Evolutionary conservation across 2,329 filamentous ascomycete species (phyloP).

Genomic region (Clonostachys solani): DNA sequence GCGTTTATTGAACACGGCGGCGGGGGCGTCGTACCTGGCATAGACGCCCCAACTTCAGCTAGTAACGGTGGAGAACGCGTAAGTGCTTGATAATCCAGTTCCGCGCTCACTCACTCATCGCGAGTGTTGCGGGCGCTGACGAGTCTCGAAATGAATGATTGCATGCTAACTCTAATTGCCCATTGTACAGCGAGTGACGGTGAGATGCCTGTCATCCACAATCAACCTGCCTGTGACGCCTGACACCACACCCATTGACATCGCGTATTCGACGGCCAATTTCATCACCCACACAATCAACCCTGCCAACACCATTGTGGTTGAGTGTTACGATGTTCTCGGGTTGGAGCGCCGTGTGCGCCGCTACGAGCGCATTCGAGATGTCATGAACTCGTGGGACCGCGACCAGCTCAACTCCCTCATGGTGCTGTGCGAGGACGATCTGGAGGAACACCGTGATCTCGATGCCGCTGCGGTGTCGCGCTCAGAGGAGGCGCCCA

Average conservation of each 20-base stretch:
- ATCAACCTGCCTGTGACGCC: slow-evolving; percentile 69
- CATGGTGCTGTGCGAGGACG: slow-evolving; percentile 57
- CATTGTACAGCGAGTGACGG: slow-evolving; percentile 54
- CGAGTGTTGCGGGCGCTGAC: no score
- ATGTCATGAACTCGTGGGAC: slow-evolving; percentile 93
- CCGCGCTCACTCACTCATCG: no score
- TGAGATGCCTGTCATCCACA: slow-evolving; percentile 67
- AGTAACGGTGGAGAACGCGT: slow-evolving; percentile 77
- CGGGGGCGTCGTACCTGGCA: slow-evolving; percentile 42
- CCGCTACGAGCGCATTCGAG: slow-evolving; percentile 79
- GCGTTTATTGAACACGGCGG: slow-evolving; percentile 38
- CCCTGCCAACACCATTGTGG: slow-evolving; percentile 61
- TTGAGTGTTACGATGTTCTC: slow-evolving; percentile 72
- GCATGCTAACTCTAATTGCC: slow-evolving; percentile 3
- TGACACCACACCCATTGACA: slow-evolving; percentile 69
- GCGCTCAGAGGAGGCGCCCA: slow-evolving; percentile 51
- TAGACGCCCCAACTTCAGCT: slow-evolving; percentile 75
- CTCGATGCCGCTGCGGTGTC: slow-evolving; percentile 65
- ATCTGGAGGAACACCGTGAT: slow-evolving; percentile 49
- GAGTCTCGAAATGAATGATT: neutral
- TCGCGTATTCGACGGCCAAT: slow-evolving; percentile 64
- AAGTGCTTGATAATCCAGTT: slow-evolving; percentile 23
- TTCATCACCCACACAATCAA: slow-evolving; percentile 61
- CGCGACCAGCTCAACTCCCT: slow-evolving; percentile 73
- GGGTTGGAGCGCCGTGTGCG: slow-evolving; percentile 80